phyloP scores from a whole-genome alignment of 306 rosid species.

The Albizia julibrissin region DNA sequence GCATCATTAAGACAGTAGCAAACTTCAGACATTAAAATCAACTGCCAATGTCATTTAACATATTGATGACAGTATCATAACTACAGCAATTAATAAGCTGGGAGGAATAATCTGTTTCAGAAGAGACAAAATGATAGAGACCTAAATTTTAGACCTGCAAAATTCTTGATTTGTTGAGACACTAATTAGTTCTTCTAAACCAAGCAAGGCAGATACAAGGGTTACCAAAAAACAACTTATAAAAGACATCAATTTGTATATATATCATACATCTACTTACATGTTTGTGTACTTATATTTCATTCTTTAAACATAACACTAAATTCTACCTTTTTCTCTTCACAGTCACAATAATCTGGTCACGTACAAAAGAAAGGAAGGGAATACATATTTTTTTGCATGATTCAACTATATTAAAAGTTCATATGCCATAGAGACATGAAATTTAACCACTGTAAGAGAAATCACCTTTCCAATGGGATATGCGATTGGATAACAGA shows the following conservation, averaged over 20 bases:
- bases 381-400: slow-evolving; percentile 5
- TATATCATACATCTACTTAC: not conserved
- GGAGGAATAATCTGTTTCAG: slow-evolving; percentile 17
- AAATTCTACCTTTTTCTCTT: slow-evolving; percentile 11
- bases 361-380: slow-evolving; percentile 5
- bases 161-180: slow-evolving; percentile 11
- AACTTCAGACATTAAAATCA: not conserved
- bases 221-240: not conserved
- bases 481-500: slow-evolving; percentile 89
- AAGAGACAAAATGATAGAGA: slow-evolving; percentile 8
- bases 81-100: slow-evolving; percentile 2
- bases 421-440: not conserved
- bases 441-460: slow-evolving; percentile 21
- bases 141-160: slow-evolving; percentile 5
- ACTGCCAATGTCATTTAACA: not conserved
- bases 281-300: slow-evolving; percentile 4
- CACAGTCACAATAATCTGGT: slow-evolving; percentile 9
- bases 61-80: not conserved
- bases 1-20: not conserved
- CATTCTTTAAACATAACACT: slow-evolving; percentile 3
- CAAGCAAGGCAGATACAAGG: not conserved
- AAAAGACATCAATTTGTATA: slow-evolving; percentile 1
- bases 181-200: slow-evolving; percentile 13
- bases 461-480: slow-evolving; percentile 87
- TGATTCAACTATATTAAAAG: slow-evolving; percentile 11